phyloP scores from a whole-genome alignment of 2,329 filamentous ascomycete genomes.

The Ceratocystis huliohia region DNA sequence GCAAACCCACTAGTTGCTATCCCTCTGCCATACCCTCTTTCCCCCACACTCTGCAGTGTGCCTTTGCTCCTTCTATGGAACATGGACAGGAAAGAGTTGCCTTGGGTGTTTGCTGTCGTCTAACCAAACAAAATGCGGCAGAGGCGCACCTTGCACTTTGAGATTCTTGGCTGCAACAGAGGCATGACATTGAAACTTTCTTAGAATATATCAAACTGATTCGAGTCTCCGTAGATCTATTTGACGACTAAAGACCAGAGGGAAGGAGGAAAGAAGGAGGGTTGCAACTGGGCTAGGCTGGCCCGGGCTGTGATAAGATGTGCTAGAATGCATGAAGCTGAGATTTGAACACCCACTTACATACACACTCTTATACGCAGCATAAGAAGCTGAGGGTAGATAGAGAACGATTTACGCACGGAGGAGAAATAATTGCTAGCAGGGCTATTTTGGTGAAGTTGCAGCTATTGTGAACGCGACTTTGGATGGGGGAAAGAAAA shows the following conservation, averaged over 20 bases:
- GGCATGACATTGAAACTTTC: conserved; percentile 3
- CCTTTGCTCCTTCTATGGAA: background rate
- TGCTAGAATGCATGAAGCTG: background rate
- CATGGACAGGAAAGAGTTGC: background rate
- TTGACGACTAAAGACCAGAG: background rate
- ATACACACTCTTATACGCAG: background rate
- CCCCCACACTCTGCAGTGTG: background rate
- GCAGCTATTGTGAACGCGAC: too few relatives aligned
- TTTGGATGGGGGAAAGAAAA: too few relatives aligned
- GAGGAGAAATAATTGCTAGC: too few relatives aligned
- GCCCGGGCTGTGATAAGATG: background rate
- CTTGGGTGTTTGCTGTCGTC: background rate
- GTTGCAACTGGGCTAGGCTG: background rate
- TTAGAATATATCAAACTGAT: background rate
- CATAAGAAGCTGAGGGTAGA: too few relatives aligned
- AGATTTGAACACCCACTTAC: background rate
- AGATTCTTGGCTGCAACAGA: conserved; percentile 2
- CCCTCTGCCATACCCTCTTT: background rate
- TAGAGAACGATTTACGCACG: too few relatives aligned
- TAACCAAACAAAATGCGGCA: background rate
- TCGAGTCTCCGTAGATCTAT: background rate
- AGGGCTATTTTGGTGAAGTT: too few relatives aligned
- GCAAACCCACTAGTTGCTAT: background rate
- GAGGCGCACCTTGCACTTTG: background rate
- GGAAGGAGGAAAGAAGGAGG: background rate